These are phyloP conservation scores for Kalanchoe fedtschenkoi DNA, from an alignment of 164 flowering plant species.

Conservation along the genomic window DNA sequence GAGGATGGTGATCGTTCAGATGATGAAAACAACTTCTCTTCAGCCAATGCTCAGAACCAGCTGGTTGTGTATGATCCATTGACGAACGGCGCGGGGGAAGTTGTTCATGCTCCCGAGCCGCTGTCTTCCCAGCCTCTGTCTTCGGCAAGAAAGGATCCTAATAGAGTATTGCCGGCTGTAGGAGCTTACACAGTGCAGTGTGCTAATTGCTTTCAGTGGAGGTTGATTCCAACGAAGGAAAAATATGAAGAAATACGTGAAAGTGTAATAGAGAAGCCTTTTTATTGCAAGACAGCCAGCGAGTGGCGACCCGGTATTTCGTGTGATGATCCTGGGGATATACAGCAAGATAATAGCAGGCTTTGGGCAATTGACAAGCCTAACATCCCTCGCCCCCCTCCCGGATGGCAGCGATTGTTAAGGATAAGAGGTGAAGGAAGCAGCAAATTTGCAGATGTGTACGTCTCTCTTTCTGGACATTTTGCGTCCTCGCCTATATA, in stretches of 20 bases:
- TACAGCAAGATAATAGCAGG: conserved; percentile 71
- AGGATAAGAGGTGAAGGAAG: conserved; percentile 82
- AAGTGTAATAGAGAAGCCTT: conserved; percentile 50
- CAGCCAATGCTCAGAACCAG: conserved; percentile 25
- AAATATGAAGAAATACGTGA: conserved; percentile 90
- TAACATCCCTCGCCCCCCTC: conserved; percentile 79
- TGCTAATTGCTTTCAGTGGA: conserved; percentile 79
- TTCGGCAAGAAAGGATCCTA: conserved; percentile 12
- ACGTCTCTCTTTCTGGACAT: conserved; percentile 21
- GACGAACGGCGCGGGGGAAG: conserved; percentile 17
- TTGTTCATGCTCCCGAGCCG: conserved; percentile 21
- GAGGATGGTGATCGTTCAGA: conserved; percentile 16
- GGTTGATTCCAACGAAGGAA: conserved; percentile 78
- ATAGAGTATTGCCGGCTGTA: conserved; percentile 52
- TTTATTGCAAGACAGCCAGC: conserved; percentile 59
- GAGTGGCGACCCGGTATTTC: conserved; percentile 70
- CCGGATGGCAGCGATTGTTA: conserved; percentile 76
- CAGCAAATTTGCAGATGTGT: conserved; percentile 90
- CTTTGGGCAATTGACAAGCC: conserved; percentile 97
- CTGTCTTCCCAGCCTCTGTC: conserved; percentile 14
- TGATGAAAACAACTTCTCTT: conserved; percentile 18
- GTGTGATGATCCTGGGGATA: conserved; percentile 75
- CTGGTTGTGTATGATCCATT: conserved; percentile 49
- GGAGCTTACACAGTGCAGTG: conserved; percentile 87
- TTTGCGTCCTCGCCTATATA: background rate